These are phyloP conservation scores for Zalaria obscura DNA, from an alignment of 2,329 filamentous ascomycete genomes.

Conservation along the genomic window DNA sequence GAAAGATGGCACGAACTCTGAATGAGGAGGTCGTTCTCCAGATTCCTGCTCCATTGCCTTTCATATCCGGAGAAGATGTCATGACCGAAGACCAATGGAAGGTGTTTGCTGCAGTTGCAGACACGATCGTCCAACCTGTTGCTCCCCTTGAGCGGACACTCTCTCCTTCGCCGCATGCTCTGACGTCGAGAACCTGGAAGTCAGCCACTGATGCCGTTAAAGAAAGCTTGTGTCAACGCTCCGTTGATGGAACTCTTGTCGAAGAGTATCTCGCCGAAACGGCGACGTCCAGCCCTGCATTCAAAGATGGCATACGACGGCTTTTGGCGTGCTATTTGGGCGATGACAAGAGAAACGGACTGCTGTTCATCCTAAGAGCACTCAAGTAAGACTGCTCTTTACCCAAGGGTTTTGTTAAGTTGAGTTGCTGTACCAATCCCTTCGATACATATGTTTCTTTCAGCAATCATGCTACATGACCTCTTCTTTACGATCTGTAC, in stretches of 20 bases:
- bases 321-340: conserved; percentile 35
- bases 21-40: neutral
- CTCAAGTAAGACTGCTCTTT: conserved; percentile 32
- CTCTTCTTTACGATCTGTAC: neutral
- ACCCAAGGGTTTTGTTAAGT: neutral
- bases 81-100: conserved; percentile 44
- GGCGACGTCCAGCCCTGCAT: conserved; percentile 33
- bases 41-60: conserved; percentile 25
- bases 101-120: conserved; percentile 41
- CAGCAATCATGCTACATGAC: neutral
- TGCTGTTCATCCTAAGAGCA: conserved; percentile 37
- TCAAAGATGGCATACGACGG: conserved; percentile 36
- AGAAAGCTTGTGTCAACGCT: conserved; percentile 18
- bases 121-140: conserved; percentile 47
- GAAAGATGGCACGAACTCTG: too few species aligned
- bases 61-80: conserved; percentile 30
- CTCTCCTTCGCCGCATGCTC: conserved; percentile 16
- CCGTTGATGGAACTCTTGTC: conserved; percentile 22
- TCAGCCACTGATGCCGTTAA: conserved; percentile 27
- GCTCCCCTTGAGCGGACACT: conserved; percentile 7
- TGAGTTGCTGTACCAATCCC: neutral
- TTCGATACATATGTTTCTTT: neutral
- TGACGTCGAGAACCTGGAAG: conserved; percentile 38
- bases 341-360: conserved; percentile 30
- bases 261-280: conserved; percentile 16